phyloP scores from a whole-genome alignment of 1,139 yeast species.

The Yamadazyma dendronema region DNA sequence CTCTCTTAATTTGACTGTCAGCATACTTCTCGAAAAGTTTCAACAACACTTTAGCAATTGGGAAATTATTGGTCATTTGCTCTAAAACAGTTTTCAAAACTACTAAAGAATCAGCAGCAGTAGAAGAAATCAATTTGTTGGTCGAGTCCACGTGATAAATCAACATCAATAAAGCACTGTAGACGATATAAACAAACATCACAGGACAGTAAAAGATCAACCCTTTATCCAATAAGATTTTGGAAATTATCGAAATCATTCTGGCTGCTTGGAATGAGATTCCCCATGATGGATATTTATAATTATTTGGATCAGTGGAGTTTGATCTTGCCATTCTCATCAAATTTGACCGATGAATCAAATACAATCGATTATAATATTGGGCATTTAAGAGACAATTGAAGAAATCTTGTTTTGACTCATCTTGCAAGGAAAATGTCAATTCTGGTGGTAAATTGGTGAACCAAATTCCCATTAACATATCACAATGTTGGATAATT shows the following conservation, averaged over 20 bases:
- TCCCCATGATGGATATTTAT: constrained; percentile 77
- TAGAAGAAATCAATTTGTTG: constrained; percentile 53
- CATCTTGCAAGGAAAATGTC: constrained; percentile 60
- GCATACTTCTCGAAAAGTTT: constrained; percentile 48
- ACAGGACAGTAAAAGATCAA: constrained; percentile 57
- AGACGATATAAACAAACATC: constrained; percentile 54
- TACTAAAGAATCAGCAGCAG: constrained; percentile 58
- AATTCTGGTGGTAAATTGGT: constrained; percentile 64
- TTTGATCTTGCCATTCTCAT: constrained; percentile 48
- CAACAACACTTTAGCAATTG: constrained; percentile 43
- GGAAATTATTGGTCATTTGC: constrained; percentile 49
- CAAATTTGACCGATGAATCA: constrained; percentile 72
- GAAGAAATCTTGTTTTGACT: constrained; percentile 51
- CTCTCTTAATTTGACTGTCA: constrained; percentile 44
- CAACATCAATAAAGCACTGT: constrained; percentile 71
- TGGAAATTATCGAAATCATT: constrained; percentile 68
- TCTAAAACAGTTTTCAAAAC: constrained; percentile 52
- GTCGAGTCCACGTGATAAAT: constrained; percentile 71
- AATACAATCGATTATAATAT: constrained; percentile 69
- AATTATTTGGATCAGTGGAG: constrained; percentile 45
- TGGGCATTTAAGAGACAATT: constrained; percentile 66
- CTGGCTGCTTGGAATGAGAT: constrained; percentile 84
- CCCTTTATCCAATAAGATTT: constrained; percentile 53
- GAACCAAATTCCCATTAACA: constrained; percentile 80
- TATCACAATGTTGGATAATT: constrained; percentile 69